Percentiles rank a stretch among this genome's conserved stretches.
phyloP scores from a whole-genome alignment of 345 rosid species.

The Eucalyptus curtisii region DNA sequence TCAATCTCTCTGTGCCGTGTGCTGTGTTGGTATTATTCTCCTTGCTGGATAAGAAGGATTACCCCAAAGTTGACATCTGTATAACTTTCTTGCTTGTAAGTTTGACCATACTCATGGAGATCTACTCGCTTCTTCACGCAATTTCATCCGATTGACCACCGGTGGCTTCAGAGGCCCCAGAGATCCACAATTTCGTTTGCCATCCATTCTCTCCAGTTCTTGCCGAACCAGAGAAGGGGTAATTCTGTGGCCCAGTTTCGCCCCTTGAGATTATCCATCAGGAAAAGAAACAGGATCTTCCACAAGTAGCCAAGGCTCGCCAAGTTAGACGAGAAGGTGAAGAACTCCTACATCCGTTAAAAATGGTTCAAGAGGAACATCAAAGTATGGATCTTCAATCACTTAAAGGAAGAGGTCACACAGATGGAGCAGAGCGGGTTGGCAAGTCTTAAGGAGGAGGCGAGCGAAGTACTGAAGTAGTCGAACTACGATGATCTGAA shows the following conservation, averaged over 20 bases:
- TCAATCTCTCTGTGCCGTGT: not conserved
- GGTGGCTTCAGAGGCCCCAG: not conserved
- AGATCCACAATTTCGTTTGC: not conserved
- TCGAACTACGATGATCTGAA: not conserved
- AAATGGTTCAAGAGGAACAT: not conserved
- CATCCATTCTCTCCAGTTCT: not conserved
- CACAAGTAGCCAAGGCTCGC: not conserved
- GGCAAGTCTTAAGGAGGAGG: not conserved
- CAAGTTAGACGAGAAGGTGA: not conserved
- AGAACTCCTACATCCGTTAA: not conserved
- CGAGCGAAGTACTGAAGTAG: not conserved
- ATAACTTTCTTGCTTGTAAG: not conserved
- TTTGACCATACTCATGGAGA: constrained; percentile 1
- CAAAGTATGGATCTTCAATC: not conserved
- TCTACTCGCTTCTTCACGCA: not conserved
- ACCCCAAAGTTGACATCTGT: not conserved
- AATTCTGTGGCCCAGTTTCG: not conserved
- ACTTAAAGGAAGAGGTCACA: not conserved
- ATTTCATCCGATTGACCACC: not conserved
- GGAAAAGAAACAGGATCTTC: not conserved
- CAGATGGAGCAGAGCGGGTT: not conserved
- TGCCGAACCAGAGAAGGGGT: not conserved
- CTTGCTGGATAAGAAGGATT: not conserved
- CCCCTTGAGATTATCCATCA: not conserved
- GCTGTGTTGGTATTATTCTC: not conserved